Evolutionary conservation across 2,329 filamentous ascomycete species (phyloP), one percentile per base, ranked within the genome.

Genomic region (Aaosphaeria pasadenensis): DNA sequence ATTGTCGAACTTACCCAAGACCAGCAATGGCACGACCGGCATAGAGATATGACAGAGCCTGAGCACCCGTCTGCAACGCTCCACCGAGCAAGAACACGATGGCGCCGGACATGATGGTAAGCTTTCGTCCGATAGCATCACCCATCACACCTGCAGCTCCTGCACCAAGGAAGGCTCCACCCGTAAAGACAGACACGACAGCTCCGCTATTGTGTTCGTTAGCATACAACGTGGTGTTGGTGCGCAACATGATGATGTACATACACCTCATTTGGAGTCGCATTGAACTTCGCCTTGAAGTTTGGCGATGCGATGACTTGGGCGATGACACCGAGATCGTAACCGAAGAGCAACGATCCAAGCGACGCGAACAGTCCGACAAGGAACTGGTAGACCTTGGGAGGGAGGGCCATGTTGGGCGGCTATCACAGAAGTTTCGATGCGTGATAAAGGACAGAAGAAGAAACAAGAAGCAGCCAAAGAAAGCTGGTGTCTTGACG

Each of bases 171-270:
- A 89, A 89, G 24, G 87, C 87, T 40, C 88, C 83, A 2, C 79
- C 86, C 0, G 88, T 92, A 67, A 92, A 91, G 50, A 91, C 78
- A 1, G 86, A 88, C 1, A 91, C 88, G 0, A 90, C 85, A 4
- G 86, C 81, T 45, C 86, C 87, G 35, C 78, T 85, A 28, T 5
- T 31, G 31, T 46, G 40, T n/a, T 38, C 24, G 29, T 36, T 46
- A 11, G 5, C 17, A 11, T 28, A 13, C n/a, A 39, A 17, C 32
- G 41, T 17, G 35, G 24, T 40, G 24, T 9, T 9, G 7, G 9
- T 36, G 33, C 9, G n/a, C 33, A 36, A 9, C 9, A 11, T 17
- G 39, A n/a, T 45, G 28, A 28, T 31, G 28, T 3, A 58, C 58
- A 51, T 40, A 66, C 60, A 54, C 64, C 46, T 77, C 70, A 52